Conservation (phyloP, 2,329 filamentous ascomycete genomes). For the Hypoxylon sp. region DNA sequence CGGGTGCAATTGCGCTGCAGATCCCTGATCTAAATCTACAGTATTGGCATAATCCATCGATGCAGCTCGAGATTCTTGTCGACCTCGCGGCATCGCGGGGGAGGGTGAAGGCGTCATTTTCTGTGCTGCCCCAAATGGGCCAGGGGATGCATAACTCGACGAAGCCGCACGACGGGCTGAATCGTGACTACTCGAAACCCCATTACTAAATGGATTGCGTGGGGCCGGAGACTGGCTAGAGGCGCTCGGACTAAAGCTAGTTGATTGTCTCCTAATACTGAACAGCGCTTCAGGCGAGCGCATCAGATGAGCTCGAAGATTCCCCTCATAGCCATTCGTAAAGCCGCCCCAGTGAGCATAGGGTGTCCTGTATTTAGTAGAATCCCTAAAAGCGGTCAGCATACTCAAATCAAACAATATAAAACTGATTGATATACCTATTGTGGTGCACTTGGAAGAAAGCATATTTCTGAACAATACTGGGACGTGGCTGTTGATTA, state of each 20-base stretch:
- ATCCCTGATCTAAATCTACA: slow-evolving; percentile 31
- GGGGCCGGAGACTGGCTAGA: slow-evolving; percentile 28
- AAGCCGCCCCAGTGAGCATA: slow-evolving; percentile 69
- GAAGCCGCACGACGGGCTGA: slow-evolving; percentile 8
- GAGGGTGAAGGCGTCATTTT: slow-evolving; percentile 16
- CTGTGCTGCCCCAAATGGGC: slow-evolving; percentile 11
- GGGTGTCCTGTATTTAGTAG: slow-evolving; percentile 68
- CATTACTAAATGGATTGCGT: slow-evolving; percentile 35
- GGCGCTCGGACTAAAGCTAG: slow-evolving; percentile 31
- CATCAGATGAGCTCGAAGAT: slow-evolving; percentile 60
- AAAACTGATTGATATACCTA: slow-evolving; percentile 54
- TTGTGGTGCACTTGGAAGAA: slow-evolving; percentile 72
- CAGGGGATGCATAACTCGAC: slow-evolving; percentile 13
- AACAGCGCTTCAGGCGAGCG: slow-evolving; percentile 56
- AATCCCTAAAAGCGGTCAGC: slow-evolving; percentile 57
- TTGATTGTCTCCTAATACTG: slow-evolving; percentile 43
- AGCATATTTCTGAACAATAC: slow-evolving; percentile 64
- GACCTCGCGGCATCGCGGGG: slow-evolving; percentile 5
- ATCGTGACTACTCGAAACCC: neutral
- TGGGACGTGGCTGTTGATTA: slow-evolving; percentile 46
- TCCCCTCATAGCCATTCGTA: slow-evolving; percentile 70
- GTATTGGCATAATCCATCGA: slow-evolving; percentile 16
- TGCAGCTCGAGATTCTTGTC: slow-evolving; percentile 18
- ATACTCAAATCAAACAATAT: neutral
- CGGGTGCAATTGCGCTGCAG: slow-evolving; percentile 46